A percentile compares a stretch with the other conserved stretches of the same genome.
phyloP scores from a whole-genome alignment of 2,329 filamentous ascomycete species.

The Pseudodiploospora longispora region DNA sequence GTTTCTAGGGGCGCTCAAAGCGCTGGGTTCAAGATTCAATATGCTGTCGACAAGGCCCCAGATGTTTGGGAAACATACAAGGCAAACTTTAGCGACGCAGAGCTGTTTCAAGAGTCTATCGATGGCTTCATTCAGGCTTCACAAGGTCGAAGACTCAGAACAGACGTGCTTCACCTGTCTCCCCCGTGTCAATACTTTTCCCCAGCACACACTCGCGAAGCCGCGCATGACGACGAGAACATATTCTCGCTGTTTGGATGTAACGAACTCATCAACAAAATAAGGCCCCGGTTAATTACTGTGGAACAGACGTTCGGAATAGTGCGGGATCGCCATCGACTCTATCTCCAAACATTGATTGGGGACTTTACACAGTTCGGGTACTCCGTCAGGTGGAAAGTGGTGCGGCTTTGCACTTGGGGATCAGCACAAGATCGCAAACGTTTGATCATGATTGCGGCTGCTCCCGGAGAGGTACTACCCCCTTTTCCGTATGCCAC shows the following conservation, averaged over 20 bases:
- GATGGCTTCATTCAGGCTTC: slow-evolving; percentile 38
- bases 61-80: slow-evolving; percentile 50
- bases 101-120: slow-evolving; percentile 40
- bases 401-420: slow-evolving; percentile 46
- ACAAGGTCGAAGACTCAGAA: slow-evolving; percentile 25
- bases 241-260: slow-evolving; percentile 50
- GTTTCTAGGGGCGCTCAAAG: slow-evolving; percentile 54
- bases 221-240: slow-evolving; percentile 64
- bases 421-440: slow-evolving; percentile 41
- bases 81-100: slow-evolving; percentile 46
- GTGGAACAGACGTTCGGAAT: slow-evolving; percentile 74
- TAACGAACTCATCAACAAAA: slow-evolving; percentile 45
- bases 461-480: slow-evolving; percentile 60
- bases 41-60: slow-evolving; percentile 55
- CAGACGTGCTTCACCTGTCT: slow-evolving; percentile 67
- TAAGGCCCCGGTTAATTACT: slow-evolving; percentile 61
- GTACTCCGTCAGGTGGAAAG: slow-evolving; percentile 64
- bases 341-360: slow-evolving; percentile 53
- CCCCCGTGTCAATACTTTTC: slow-evolving; percentile 75
- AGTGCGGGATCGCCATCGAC: slow-evolving; percentile 39
- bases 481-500: slow-evolving; percentile 58
- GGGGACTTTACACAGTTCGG: slow-evolving; percentile 54
- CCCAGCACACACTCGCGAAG: slow-evolving; percentile 58
- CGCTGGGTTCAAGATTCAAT: slow-evolving; percentile 49
- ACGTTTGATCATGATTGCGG: slow-evolving; percentile 49